Evolutionary conservation across 495 filamentous ascomycete genomes (phyloP).

Genomic region (Aspergillus egyptiacus): DNA sequence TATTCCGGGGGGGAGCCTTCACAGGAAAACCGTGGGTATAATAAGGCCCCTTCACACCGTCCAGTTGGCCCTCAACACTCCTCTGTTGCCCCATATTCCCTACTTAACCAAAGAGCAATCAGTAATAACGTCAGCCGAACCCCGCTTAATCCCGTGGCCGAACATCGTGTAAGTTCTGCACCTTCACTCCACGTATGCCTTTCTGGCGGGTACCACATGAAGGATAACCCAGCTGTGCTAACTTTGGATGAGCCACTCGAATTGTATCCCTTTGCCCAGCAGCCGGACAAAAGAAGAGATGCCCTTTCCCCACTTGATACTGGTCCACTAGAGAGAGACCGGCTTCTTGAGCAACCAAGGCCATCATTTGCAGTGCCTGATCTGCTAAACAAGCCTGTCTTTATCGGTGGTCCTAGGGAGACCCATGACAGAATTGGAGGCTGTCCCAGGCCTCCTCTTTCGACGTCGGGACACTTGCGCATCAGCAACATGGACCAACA

Average conservation of each 20-base stretch:
- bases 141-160: slow-evolving; percentile 5
- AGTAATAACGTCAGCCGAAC: slow-evolving; percentile 11
- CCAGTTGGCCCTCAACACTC: slow-evolving; percentile 6
- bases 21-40: slow-evolving; percentile 15
- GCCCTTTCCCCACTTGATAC: slow-evolving; percentile 14
- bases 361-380: slow-evolving; percentile 14
- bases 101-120: slow-evolving; percentile 14
- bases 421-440: slow-evolving; percentile 15
- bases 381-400: slow-evolving; percentile 29
- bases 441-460: slow-evolving; percentile 17
- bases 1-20: slow-evolving; percentile 19
- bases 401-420: slow-evolving; percentile 33
- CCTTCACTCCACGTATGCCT: background rate
- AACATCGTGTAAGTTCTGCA: slow-evolving; percentile 19
- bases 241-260: slow-evolving; percentile 27
- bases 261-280: slow-evolving; percentile 17
- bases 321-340: slow-evolving; percentile 17
- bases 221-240: slow-evolving; percentile 19
- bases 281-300: slow-evolving; percentile 19
- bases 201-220: too few species aligned
- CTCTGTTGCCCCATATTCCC: slow-evolving; percentile 15
- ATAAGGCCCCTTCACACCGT: slow-evolving; percentile 14
- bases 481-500: slow-evolving; percentile 22
- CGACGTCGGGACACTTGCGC: slow-evolving; percentile 14
- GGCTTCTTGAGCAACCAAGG: slow-evolving; percentile 18